Conservation (phyloP, 1,284 basidiomycete genomes). For the Ceratobasidium sp. region DNA sequence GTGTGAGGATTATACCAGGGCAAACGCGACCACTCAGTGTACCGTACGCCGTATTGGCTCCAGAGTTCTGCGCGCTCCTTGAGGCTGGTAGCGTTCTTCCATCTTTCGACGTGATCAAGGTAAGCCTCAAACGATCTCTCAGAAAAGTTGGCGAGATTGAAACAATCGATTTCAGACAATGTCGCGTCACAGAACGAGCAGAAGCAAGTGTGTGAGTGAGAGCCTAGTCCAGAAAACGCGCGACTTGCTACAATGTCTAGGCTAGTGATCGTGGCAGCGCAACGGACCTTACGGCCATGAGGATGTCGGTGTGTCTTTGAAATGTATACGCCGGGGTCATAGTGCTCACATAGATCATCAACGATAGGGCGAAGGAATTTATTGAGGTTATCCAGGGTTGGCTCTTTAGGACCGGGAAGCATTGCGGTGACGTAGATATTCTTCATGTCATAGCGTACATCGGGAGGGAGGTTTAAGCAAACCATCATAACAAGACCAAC, state of each 20-base stretch:
- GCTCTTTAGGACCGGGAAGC: conserved; percentile 55
- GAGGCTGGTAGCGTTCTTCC: background rate
- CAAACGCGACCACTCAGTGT: background rate
- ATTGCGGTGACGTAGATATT: conserved; percentile 61
- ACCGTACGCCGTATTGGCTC: background rate
- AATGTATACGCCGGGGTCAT: conserved; percentile 55
- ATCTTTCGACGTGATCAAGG: background rate
- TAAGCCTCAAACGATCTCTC: background rate
- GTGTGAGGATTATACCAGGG: background rate
- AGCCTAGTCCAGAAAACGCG: background rate
- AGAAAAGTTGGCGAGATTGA: background rate
- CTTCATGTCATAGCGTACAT: conserved; percentile 56
- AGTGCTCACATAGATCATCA: conserved; percentile 55
- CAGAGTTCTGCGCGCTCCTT: background rate
- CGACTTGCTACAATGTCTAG: background rate
- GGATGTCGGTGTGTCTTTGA: conserved; percentile 37
- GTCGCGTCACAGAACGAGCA: background rate
- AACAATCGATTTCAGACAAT: background rate
- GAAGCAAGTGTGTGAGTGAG: background rate
- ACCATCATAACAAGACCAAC: conserved; percentile 58
- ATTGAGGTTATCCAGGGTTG: conserved; percentile 53
- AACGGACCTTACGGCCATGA: conserved; percentile 1
- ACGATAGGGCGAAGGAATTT: conserved; percentile 56
- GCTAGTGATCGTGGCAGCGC: background rate
- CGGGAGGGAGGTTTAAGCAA: conserved; percentile 60